Base-by-base conservation (phyloP, 371 early-diverging fungal species). In the Enterospora canceri region DNA sequence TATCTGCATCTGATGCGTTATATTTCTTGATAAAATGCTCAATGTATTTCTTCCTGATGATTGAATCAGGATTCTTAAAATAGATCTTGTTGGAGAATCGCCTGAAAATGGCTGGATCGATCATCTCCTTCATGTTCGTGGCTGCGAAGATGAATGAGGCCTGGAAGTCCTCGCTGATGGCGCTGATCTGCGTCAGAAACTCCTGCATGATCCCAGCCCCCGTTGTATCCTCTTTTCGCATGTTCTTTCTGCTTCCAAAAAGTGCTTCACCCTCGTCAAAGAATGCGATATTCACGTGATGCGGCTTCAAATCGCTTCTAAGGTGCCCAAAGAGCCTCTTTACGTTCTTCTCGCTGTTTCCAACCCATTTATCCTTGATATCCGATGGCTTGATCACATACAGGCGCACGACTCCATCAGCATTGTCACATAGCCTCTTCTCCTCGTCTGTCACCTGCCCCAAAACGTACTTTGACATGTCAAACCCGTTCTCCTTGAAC, bases 211-310 rank as follows among this genome's bases (percentile, higher is more conserved):
- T 24, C 15, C 46, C 19, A 8, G 68, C 21, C 33, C 64, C 66
- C 1, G 50, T 47, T 0, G 21, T 16, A 24, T 71, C 58, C n/a
- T 8, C 8, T 12, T 8, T 40, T 15, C 59, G 58, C 15, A n/a
- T 58, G 2, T 50, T 28, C 1, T 46, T 47, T 69, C 77, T 67
- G 16, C 60, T 58, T 2, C 29, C 58, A 35, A 73, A 68, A n/a
- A 77, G 65, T 2, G 67, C 33, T 55, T 77, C 77, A 15, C 65
- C 66, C 48, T 77, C 77, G 58, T 77, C 77, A 40, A 77, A 62
- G 35, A 77, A 68, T 18, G 73, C 58, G 48, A 77, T n/a, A 4
- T 58, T 67, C 1, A 60, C 73, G 21, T 58, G 40, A 19, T 50
- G 59, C 3, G 60, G 67, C n/a, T 40, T 40, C n/a, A 12, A 8